Percentiles rank a stretch among this genome's conserved stretches.
Evolutionary conservation across 257 asterid genomes (phyloP).

Genomic region (Apocynum venetum): DNA sequence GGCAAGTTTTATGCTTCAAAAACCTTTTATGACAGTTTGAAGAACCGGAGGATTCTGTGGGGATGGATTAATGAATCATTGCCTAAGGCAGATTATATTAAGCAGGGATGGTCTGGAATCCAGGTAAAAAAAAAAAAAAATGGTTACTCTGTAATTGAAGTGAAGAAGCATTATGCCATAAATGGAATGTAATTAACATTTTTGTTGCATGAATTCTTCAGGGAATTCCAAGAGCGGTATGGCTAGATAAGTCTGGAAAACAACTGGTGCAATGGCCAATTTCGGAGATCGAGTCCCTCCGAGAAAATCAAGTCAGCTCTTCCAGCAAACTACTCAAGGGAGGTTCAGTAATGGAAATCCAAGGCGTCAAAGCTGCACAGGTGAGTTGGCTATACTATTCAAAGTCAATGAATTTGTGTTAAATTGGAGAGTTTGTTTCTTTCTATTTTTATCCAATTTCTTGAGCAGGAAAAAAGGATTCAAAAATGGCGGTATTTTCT

Average conservation of each 20-base stretch:
- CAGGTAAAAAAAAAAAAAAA: conserved; percentile 22
- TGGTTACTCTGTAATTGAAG: neutral
- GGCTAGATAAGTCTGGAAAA: conserved; percentile 24
- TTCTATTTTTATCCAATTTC: neutral
- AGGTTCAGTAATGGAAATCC: conserved; percentile 25
- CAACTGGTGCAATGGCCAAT: conserved; percentile 32
- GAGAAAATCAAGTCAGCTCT: conserved; percentile 21
- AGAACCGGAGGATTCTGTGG: conserved; percentile 37
- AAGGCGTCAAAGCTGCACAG: conserved; percentile 29
- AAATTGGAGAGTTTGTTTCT: too few relatives aligned
- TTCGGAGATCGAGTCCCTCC: conserved; percentile 20
- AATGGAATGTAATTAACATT: neutral
- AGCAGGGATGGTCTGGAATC: conserved; percentile 39
- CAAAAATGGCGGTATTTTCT: neutral
- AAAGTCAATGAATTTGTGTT: neutral
- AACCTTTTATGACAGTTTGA: conserved; percentile 34
- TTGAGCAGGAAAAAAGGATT: neutral
- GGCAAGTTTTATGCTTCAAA: conserved; percentile 53
- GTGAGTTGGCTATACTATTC: conserved; percentile 7
- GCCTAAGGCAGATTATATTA: conserved; percentile 8
- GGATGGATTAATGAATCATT: conserved; percentile 48
- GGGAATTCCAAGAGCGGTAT: conserved; percentile 28
- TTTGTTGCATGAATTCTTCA: neutral
- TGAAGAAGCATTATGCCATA: neutral
- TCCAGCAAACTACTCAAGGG: conserved; percentile 6